phyloP scores from a whole-genome alignment of 345 rosid genomes.

The Rhodamnia rubescens region DNA sequence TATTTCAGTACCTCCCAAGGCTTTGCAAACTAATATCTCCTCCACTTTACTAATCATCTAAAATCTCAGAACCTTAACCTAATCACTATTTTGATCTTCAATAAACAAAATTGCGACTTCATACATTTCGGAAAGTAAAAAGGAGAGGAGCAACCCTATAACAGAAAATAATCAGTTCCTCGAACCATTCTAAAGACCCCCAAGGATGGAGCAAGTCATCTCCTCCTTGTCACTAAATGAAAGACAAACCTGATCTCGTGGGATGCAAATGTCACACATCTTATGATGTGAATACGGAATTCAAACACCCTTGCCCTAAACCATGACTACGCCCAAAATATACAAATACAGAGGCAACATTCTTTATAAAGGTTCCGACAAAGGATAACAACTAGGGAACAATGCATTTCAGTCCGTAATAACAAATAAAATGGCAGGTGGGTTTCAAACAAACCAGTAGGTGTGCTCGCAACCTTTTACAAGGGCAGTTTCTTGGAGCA shows the following conservation, averaged over 20 bases:
- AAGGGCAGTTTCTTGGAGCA: constrained; percentile 82
- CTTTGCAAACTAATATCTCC: neutral
- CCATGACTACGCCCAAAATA: neutral
- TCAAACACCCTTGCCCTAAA: neutral
- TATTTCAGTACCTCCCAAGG: neutral
- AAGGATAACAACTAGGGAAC: neutral
- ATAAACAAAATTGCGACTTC: neutral
- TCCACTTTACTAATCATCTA: neutral
- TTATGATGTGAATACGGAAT: neutral
- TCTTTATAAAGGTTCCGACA: neutral
- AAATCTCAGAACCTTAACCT: neutral
- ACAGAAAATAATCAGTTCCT: neutral
- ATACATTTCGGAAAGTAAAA: neutral
- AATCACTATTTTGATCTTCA: neutral
- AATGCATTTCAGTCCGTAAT: neutral
- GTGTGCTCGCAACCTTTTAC: constrained; percentile 94
- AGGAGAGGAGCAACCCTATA: neutral
- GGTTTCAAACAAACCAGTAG: constrained; percentile 62
- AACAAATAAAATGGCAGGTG: neutral
- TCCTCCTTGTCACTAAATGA: neutral
- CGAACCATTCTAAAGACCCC: neutral
- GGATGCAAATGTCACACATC: neutral
- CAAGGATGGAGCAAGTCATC: neutral
- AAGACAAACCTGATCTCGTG: neutral
- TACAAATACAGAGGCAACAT: neutral